phyloP scores from a whole-genome alignment of 768 basidiomycete species.

The Lactarius deliciosus region DNA sequence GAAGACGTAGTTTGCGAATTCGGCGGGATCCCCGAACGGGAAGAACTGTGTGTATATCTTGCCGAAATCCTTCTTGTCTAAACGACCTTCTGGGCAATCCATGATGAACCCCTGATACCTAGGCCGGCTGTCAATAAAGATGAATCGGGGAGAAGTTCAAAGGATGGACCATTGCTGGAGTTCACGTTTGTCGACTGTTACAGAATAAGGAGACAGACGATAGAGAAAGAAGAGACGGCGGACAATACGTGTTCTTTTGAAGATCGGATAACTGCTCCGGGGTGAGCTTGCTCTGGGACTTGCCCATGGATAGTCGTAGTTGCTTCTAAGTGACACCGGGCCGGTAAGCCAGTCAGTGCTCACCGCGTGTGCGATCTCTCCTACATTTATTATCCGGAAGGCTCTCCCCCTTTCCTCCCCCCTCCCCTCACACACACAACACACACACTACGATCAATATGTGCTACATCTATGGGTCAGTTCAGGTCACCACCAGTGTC shows the following conservation, averaged over 20 bases:
- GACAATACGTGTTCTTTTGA: slow-evolving; percentile 98
- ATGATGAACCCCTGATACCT: slow-evolving; percentile 99
- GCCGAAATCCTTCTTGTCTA: slow-evolving; percentile 94
- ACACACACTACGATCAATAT: slow-evolving; percentile 41
- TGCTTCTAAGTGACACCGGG: not conserved
- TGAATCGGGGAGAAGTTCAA: slow-evolving; percentile 17
- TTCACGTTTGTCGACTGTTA: slow-evolving; percentile 90
- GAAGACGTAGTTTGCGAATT: slow-evolving; percentile 98
- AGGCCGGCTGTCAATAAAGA: slow-evolving; percentile 21
- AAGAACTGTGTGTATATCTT: slow-evolving; percentile 99
- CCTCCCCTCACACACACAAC: slow-evolving; percentile 21
- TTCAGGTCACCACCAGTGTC: slow-evolving; percentile 62
- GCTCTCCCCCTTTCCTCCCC: slow-evolving; percentile 6
- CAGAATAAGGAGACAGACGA: slow-evolving; percentile 10
- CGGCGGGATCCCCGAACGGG: slow-evolving; percentile 95
- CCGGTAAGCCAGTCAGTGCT: slow-evolving; percentile 1
- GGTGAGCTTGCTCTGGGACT: slow-evolving; percentile 93
- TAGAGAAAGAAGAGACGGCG: slow-evolving; percentile 31
- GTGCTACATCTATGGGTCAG: slow-evolving; percentile 72
- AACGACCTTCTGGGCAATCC: slow-evolving; percentile 95
- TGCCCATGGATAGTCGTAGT: slow-evolving; percentile 67
- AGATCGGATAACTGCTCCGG: slow-evolving; percentile 92
- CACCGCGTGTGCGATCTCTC: not conserved
- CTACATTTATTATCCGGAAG: slow-evolving; percentile 18
- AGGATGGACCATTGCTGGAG: slow-evolving; percentile 82